Evolutionary conservation across 2,329 filamentous ascomycete species (phyloP).

Genomic region (Colletotrichum sp.): DNA sequence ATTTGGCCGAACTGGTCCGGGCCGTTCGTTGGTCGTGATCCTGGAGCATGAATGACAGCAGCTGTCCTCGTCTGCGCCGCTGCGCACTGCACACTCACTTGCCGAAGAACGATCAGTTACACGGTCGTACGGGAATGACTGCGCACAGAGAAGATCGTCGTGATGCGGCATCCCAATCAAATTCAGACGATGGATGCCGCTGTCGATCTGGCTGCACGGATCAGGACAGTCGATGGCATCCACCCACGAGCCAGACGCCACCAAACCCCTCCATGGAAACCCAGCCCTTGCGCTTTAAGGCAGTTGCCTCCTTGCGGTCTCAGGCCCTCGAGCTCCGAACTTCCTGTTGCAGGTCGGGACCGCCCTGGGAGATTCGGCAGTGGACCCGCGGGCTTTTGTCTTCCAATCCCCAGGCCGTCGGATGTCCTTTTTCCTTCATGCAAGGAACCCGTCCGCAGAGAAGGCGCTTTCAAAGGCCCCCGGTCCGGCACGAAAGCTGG

Average conservation of each 20-base stretch:
- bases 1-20: neutral
- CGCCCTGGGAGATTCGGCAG: neutral
- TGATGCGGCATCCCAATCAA: neutral
- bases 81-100: neutral
- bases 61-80: neutral
- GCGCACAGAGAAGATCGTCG: neutral
- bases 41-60: neutral
- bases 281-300: neutral
- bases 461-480: neutral
- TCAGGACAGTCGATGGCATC: neutral
- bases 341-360: conserved; percentile 7
- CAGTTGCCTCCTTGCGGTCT: neutral
- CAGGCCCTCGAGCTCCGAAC: neutral
- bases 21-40: neutral
- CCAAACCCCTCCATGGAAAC: neutral
- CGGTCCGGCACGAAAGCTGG: neutral
- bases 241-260: neutral
- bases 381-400: neutral
- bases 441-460: neutral
- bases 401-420: neutral
- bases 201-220: conserved; percentile 7
- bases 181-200: neutral
- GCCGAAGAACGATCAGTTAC: neutral
- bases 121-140: conserved; percentile 1
- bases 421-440: conserved; percentile 3